Percentiles rank a stretch among this genome's conserved stretches.
These are phyloP conservation scores for Penstemon davidsonii DNA, from an alignment of 257 asterid species.

Conservation along the genomic window DNA sequence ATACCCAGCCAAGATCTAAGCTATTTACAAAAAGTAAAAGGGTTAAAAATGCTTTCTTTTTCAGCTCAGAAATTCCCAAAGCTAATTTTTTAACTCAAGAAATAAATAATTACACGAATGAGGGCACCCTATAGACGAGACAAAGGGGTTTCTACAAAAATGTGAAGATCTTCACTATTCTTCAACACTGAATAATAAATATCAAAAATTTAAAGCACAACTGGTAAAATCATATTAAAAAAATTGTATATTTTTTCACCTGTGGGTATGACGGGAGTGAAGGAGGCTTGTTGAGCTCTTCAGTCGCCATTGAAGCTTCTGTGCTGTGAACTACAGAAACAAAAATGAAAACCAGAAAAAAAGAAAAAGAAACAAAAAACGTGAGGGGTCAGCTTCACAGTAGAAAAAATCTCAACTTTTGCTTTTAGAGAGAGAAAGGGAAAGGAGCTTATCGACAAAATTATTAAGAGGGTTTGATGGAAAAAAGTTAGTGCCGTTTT, in stretches of 20 bases:
- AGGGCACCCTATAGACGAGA: not conserved
- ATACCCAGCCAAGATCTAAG: not conserved
- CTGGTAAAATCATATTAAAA: too few species aligned
- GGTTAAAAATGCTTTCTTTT: too few species aligned
- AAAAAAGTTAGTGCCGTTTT: not conserved
- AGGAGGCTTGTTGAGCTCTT: conserved; percentile 48
- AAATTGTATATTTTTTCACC: conserved; percentile 32
- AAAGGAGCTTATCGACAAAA: conserved; percentile 16
- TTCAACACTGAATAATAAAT: not conserved
- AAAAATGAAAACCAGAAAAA: conserved; percentile 14
- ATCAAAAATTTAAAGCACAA: conserved; percentile 6
- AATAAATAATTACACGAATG: not conserved
- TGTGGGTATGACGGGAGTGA: conserved; percentile 70
- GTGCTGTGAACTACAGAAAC: conserved; percentile 4
- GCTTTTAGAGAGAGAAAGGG: not conserved
- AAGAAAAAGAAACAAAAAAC: conserved; percentile 23
- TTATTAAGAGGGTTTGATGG: conserved; percentile 7
- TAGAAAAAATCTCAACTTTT: conserved; percentile 14
- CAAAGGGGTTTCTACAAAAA: conserved; percentile 24
- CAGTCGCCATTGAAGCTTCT: conserved; percentile 61
- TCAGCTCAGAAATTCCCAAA: not conserved
- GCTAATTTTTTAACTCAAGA: not conserved
- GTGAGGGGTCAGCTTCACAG: conserved; percentile 16
- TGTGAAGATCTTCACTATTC: not conserved
- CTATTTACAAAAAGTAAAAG: not conserved